phyloP scores from a whole-genome alignment of 2,329 filamentous ascomycete species.

The Macrophomina tecta region DNA sequence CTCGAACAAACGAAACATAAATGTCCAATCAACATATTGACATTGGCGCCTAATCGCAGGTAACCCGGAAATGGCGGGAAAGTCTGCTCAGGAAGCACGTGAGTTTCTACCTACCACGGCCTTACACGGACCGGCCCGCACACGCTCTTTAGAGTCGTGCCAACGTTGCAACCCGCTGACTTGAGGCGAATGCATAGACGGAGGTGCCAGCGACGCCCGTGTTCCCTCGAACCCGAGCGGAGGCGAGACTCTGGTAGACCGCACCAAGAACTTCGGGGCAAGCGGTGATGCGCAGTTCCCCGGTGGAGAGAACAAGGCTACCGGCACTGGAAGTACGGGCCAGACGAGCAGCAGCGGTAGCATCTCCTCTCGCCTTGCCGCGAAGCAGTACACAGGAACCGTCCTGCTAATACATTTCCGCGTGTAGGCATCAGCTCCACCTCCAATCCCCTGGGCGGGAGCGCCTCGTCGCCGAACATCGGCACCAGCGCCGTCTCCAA shows the following conservation, averaged over 20 bases:
- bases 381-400: no score
- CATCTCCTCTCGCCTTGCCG: no score
- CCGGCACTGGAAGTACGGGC: not conserved
- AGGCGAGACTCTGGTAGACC: constrained; percentile 1
- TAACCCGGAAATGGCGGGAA: constrained; percentile 16
- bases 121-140: not conserved
- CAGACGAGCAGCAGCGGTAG: no score
- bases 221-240: not conserved
- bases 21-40: not conserved
- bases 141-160: not conserved
- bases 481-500: not conserved
- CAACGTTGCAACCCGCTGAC: not conserved
- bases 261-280: constrained; percentile 16
- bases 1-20: not conserved
- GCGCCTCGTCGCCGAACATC: not conserved
- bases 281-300: not conserved
- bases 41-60: constrained; percentile 1
- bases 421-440: not conserved
- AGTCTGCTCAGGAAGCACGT: constrained; percentile 10
- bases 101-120: not conserved
- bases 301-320: not conserved
- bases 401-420: not conserved
- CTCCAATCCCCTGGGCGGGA: not conserved
- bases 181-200: not conserved
- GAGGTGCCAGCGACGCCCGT: not conserved